Base-by-base conservation (phyloP, 73 alveolate species). In the Paraurostyla sp. region DNA sequence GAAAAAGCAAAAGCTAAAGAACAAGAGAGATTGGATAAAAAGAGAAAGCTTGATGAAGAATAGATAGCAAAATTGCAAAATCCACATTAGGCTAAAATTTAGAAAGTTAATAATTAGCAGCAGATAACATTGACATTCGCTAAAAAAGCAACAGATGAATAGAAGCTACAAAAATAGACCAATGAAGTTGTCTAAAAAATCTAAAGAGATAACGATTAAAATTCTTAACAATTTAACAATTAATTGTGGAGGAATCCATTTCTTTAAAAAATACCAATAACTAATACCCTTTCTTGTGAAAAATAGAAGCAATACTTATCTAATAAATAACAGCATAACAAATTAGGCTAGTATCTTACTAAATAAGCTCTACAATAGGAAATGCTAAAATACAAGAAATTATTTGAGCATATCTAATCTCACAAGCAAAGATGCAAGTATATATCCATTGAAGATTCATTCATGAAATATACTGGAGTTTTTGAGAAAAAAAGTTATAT, bases 381-480 rank as follows among this genome's bases (percentile, higher is more conserved):
- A 52, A 9, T 52, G 33, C 13, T 52, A 9, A 27, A 62, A 62
- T 6, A 36, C 51, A 62, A 62, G 51, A 27, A 32, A 62, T 50
- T 46, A 46, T 15, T 46, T 18, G 13, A 46, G 13, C 57, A 46
- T 46, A 25, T 52, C 71, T 16, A 75, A 46, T 2, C 40, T 22
- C 69, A 54, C 35, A 82, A 63, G 35, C 80, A 4, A 1, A 83
- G 76, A 63, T 6, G 25, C 52, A 85, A 85, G 54, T 71, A 23
- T 81, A 85, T 85, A n/a, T n/a, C 71, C 71, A 85, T 85, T 32
- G 93, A 85, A 50, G 93, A 85, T 36, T 85, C 93, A 30, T 71
- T 71, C 54, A 71, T 41, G 59, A 85, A 71, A 40, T 49, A 48
- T 71, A 32, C 16, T 16, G 88, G 93, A 2, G 43, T 89, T 13